A percentile compares a stretch with the other conserved stretches of the same genome.
These are phyloP conservation scores for Candida pseudoviswanathii DNA, from an alignment of 1,139 yeast species.

Conservation along the genomic window DNA sequence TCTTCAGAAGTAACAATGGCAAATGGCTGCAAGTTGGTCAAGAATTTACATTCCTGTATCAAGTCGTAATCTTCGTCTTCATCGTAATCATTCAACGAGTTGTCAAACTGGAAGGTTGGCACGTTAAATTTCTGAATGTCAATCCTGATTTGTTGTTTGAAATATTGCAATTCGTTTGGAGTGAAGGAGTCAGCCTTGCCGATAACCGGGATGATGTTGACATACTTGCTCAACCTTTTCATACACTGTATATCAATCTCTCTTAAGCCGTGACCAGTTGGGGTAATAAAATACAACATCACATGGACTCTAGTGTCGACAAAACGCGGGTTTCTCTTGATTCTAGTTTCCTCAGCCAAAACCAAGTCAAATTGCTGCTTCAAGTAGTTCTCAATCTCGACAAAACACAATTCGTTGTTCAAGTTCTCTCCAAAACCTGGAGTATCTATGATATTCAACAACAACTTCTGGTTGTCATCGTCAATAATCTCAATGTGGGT, in stretches of 20 bases:
- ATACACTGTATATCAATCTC: constrained; percentile 79
- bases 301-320: constrained; percentile 78
- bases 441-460: constrained; percentile 66
- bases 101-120: constrained; percentile 79
- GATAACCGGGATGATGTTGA: constrained; percentile 85
- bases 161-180: constrained; percentile 62
- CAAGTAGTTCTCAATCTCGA: constrained; percentile 71
- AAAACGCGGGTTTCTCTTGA: constrained; percentile 83
- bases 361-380: constrained; percentile 93
- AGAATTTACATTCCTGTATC: constrained; percentile 75
- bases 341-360: constrained; percentile 86
- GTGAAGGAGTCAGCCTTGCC: constrained; percentile 89
- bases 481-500: constrained; percentile 71
- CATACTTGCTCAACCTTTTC: constrained; percentile 74
- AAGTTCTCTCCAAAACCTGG: constrained; percentile 80
- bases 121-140: constrained; percentile 78
- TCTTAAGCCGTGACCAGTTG: constrained; percentile 78
- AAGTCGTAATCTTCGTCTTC: constrained; percentile 72
- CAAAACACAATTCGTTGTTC: constrained; percentile 65
- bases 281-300: constrained; percentile 67
- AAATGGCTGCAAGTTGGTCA: constrained; percentile 81
- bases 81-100: constrained; percentile 45
- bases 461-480: constrained; percentile 72
- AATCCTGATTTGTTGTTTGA: constrained; percentile 57
- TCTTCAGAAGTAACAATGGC: constrained; percentile 79